phyloP scores from a whole-genome alignment of 805 yeast species.

The Saccharomycopsis capsularis region DNA sequence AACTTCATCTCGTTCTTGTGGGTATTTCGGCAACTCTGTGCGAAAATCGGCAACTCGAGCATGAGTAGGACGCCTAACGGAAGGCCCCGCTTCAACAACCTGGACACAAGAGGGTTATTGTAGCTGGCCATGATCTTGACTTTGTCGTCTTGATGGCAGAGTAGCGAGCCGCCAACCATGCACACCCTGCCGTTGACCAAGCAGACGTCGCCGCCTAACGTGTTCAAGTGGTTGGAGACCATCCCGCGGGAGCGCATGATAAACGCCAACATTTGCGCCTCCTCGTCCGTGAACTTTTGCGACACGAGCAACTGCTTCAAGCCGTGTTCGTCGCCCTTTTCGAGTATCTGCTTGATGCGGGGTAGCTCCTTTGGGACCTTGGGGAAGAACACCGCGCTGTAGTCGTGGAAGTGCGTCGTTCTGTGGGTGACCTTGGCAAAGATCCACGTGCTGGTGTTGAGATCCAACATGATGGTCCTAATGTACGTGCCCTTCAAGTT shows the following conservation, averaged over 20 bases:
- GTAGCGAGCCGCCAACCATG: constrained; percentile 8
- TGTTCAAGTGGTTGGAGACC: not conserved
- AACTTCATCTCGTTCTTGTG: not conserved
- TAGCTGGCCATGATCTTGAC: not conserved
- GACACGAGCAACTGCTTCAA: not conserved
- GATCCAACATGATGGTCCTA: constrained; percentile 12
- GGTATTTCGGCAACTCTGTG: constrained; percentile 1
- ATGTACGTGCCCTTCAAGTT: not conserved
- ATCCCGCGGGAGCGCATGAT: not conserved
- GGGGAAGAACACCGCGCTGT: not conserved
- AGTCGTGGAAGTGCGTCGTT: not conserved
- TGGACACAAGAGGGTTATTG: not conserved
- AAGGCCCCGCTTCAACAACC: not conserved
- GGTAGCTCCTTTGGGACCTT: not conserved
- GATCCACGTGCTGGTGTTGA: constrained; percentile 6
- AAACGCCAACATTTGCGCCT: not conserved
- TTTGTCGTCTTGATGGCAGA: not conserved
- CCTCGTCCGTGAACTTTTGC: not conserved
- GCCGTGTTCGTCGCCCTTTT: not conserved
- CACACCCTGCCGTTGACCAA: constrained; percentile 8
- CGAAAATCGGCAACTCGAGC: constrained; percentile 14
- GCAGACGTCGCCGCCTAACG: constrained; percentile 5
- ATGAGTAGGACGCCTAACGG: constrained; percentile 1
- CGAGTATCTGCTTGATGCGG: not conserved
- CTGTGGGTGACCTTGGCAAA: constrained; percentile 5